Conservation (phyloP, 148 eudicot genomes). For the Bassia scoparia region DNA sequence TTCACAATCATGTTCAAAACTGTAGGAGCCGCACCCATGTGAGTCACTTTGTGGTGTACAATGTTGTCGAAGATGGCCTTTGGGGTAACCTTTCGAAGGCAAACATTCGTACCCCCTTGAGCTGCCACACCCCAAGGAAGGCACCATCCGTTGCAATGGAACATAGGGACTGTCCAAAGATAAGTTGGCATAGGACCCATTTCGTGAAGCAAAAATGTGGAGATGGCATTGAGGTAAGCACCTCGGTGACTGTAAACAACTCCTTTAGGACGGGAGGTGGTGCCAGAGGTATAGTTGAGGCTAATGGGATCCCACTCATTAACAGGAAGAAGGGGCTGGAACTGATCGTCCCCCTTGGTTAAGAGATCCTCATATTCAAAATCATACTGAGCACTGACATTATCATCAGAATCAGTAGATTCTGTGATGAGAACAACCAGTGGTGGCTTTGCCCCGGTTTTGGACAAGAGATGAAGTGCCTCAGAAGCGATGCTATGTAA, state of each 20-base stretch:
- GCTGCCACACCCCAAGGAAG: slow-evolving; percentile 69
- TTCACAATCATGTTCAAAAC: slow-evolving; percentile 68
- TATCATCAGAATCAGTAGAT: neutral
- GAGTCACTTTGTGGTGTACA: slow-evolving; percentile 42
- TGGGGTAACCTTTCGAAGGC: slow-evolving; percentile 52
- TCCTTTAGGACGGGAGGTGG: slow-evolving; percentile 69
- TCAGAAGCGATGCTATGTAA: slow-evolving; percentile 35
- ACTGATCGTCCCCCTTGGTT: slow-evolving; percentile 36
- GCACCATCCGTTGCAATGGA: slow-evolving; percentile 75
- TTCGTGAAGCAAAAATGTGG: slow-evolving; percentile 54
- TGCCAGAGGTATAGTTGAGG: slow-evolving; percentile 67
- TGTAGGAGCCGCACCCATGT: slow-evolving; percentile 69
- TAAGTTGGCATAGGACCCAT: slow-evolving; percentile 49
- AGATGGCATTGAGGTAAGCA: slow-evolving; percentile 59
- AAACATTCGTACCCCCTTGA: slow-evolving; percentile 56
- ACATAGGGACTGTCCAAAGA: slow-evolving; percentile 74
- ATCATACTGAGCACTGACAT: neutral
- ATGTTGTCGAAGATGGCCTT: slow-evolving; percentile 48
- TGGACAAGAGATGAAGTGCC: slow-evolving; percentile 38
- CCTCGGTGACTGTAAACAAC: slow-evolving; percentile 65
- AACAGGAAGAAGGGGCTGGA: slow-evolving; percentile 33
- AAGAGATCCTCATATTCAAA: slow-evolving; percentile 47
- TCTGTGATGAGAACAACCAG: slow-evolving; percentile 39
- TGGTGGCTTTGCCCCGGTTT: slow-evolving; percentile 28
- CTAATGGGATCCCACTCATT: slow-evolving; percentile 61